Evolutionary conservation across 306 rosid species (phyloP), one percentile per base, ranked within the genome.

Genomic region (Mimosa bimucronata): DNA sequence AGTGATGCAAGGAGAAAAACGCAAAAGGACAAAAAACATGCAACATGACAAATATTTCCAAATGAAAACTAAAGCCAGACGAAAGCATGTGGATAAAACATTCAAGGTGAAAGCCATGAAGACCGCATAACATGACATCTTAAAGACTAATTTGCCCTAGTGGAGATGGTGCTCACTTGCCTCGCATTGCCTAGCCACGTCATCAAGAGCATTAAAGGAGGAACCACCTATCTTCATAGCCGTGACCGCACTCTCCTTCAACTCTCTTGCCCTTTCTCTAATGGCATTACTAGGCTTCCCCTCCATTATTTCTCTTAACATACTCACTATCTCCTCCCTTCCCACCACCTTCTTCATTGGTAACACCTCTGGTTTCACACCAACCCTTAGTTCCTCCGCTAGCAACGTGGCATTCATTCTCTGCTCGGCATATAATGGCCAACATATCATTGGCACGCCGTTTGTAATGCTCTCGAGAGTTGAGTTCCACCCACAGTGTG

Each of bases 381-480:
- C 93, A 18, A 87, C 78, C 0, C 90, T 87, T 0, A 88, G 4
- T 40, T 89, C 92, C 73, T 90, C 90, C 14, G 83, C 77, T 57
- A 88, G 21, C 75, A 85, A 1, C 9, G 83, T 23, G 0, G 92
- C 89, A 23, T 87, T 92, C 90, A 92, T 82, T 66, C 72, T 80
- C 80, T 91, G 91, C 89, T 91, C 92, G 0, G 91, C 87, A 11
- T 88, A 87, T 0, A 92, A 76, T 0, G 97, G 94, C 91, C 97
- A 91, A 6, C 83, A 87, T 1, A 89, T 66, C 80, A 90, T 80
- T 0, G 90, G 91, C 18, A 88, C 87, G 6, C 89, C 91, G 4
- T 80, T 83, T 1, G 76, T 76, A 13, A 90, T 29, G 44, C 94
- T 85, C 80, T 88, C 97, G 0, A 91, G 74, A 4, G 79, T 19